Evolutionary conservation across 2,329 filamentous ascomycete species (phyloP).

Genomic region (Calonectria pseudoturangicola): DNA sequence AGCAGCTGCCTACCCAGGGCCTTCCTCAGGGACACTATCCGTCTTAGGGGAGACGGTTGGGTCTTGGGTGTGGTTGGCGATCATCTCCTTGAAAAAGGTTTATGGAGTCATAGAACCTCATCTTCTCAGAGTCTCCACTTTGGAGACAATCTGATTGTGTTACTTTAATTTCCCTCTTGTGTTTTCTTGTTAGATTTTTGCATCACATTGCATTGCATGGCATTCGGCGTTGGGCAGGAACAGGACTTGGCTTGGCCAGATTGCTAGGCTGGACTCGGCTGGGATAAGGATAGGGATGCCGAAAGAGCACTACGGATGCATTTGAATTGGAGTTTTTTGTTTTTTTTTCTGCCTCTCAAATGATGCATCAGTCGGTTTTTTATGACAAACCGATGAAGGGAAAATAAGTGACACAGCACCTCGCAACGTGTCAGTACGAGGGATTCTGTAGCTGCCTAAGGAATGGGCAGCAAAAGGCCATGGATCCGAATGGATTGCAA

Average conservation of each 20-base stretch:
- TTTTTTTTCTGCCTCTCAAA: slow-evolving; percentile 9
- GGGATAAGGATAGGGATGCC: slow-evolving; percentile 28
- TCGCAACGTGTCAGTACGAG: slow-evolving; percentile 23
- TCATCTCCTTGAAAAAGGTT: slow-evolving; percentile 4
- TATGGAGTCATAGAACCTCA: slow-evolving; percentile 30
- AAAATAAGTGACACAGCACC: slow-evolving; percentile 25
- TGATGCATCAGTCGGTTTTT: slow-evolving; percentile 31
- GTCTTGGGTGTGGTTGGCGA: slow-evolving; percentile 26
- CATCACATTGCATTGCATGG: slow-evolving; percentile 56
- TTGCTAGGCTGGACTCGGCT: slow-evolving; percentile 26
- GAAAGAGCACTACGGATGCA: slow-evolving; percentile 32
- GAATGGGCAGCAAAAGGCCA: slow-evolving; percentile 10
- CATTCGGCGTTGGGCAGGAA: slow-evolving; percentile 56
- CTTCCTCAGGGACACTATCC: slow-evolving; percentile 59
- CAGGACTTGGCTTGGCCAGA: slow-evolving; percentile 32
- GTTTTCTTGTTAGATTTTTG: slow-evolving; percentile 49
- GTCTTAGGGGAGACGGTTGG: slow-evolving; percentile 58
- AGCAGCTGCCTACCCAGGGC: slow-evolving; percentile 51
- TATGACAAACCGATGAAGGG: slow-evolving; percentile 14
- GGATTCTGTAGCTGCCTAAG: slow-evolving; percentile 22
- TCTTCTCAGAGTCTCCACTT: slow-evolving; percentile 28
- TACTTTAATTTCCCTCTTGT: slow-evolving; percentile 44
- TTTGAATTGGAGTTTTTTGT: slow-evolving; percentile 39
- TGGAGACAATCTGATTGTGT: slow-evolving; percentile 32
- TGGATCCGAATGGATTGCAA: slow-evolving; percentile 22